Evolutionary conservation across 768 basidiomycete genomes (phyloP).

Genomic region (Porphyrellus cyaneotinctus): DNA sequence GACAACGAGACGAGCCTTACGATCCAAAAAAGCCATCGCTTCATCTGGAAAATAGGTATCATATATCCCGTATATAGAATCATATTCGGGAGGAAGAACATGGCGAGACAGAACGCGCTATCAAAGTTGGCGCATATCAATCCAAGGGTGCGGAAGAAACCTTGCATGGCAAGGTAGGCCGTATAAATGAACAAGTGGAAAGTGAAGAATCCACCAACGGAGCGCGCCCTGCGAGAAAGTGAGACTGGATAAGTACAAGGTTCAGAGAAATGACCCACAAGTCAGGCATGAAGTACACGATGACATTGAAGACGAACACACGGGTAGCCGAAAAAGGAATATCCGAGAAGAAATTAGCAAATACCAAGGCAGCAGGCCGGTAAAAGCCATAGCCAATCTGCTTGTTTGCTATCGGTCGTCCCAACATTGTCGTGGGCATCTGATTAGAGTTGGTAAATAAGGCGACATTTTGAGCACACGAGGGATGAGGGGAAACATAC

Average conservation of each 20-base stretch:
- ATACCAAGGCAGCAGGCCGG: slow-evolving; percentile 57
- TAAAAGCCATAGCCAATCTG: slow-evolving; percentile 66
- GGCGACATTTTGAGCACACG: not conserved
- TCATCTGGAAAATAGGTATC: slow-evolving; percentile 65
- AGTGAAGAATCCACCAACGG: slow-evolving; percentile 45
- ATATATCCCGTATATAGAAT: slow-evolving; percentile 69
- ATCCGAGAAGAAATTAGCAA: slow-evolving; percentile 67
- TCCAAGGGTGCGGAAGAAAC: slow-evolving; percentile 78
- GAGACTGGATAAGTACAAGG: slow-evolving; percentile 17
- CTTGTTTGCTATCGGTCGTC: slow-evolving; percentile 70
- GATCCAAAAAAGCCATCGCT: slow-evolving; percentile 84
- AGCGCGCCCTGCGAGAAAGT: slow-evolving; percentile 25
- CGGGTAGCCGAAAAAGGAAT: slow-evolving; percentile 63
- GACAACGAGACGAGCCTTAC: slow-evolving; percentile 35
- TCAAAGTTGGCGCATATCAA: slow-evolving; percentile 53
- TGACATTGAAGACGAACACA: slow-evolving; percentile 56
- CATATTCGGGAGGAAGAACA: slow-evolving; percentile 74
- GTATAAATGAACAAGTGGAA: slow-evolving; percentile 64
- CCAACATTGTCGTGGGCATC: slow-evolving; percentile 76
- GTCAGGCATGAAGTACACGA: slow-evolving; percentile 65
- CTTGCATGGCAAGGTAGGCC: slow-evolving; percentile 71
- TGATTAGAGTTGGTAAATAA: slow-evolving; percentile 18
- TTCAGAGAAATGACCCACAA: slow-evolving; percentile 35
- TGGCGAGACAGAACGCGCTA: slow-evolving; percentile 49
- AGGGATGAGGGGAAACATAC: slow-evolving; percentile 31